These are phyloP conservation scores for Myxozyma nipponensis DNA, from an alignment of 805 yeast genomes.

Conservation along the genomic window DNA sequence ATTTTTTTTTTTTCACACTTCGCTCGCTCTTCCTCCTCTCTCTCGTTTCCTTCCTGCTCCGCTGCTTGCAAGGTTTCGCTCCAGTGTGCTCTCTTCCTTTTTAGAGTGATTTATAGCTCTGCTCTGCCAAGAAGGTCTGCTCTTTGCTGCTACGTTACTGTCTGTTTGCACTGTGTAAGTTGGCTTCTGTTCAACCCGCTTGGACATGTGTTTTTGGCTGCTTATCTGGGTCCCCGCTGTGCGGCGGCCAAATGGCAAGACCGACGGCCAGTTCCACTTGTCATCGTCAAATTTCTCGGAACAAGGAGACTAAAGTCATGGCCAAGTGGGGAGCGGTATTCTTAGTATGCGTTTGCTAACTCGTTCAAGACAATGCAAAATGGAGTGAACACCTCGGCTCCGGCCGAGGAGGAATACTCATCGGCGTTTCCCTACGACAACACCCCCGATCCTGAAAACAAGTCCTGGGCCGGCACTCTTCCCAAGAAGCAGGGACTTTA, in stretches of 20 bases:
- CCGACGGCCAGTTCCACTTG: too few species aligned
- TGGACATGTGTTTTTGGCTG: background rate
- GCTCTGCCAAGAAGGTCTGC: too few species aligned
- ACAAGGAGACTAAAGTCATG: too few species aligned
- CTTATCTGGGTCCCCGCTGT: background rate
- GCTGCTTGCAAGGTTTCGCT: background rate
- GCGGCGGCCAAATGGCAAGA: background rate
- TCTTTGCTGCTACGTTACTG: too few species aligned
- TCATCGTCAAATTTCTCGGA: too few species aligned
- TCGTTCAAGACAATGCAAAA: slow-evolving; percentile 17
- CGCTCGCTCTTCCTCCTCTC: background rate
- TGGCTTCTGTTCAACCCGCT: background rate
- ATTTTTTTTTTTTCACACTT: background rate
- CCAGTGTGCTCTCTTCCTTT: background rate
- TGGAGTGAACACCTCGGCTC: slow-evolving; percentile 21
- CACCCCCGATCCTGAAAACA: slow-evolving; percentile 52
- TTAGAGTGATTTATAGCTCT: too few species aligned
- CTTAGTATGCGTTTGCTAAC: background rate
- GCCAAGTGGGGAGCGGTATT: too few species aligned
- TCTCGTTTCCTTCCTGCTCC: background rate
- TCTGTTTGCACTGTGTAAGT: background rate
- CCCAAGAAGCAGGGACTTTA: slow-evolving; percentile 87
- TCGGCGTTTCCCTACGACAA: slow-evolving; percentile 24
- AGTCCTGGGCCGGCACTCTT: slow-evolving; percentile 86
- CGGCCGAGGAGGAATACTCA: slow-evolving; percentile 19